phyloP scores from a whole-genome alignment of 768 basidiomycete genomes.

The Rubroboletus satanas region DNA sequence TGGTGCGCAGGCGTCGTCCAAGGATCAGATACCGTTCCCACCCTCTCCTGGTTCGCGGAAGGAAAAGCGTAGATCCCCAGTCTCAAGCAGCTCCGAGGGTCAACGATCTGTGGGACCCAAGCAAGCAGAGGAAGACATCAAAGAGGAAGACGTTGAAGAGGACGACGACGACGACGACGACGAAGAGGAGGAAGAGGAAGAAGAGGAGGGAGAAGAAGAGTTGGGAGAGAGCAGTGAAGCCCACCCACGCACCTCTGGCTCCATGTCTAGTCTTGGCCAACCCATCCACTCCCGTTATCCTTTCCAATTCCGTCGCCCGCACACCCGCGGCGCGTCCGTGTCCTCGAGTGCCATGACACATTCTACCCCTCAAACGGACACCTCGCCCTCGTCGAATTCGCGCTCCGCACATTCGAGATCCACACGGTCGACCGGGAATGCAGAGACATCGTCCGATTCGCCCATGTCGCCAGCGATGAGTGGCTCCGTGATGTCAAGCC shows the following conservation, averaged over 20 bases:
- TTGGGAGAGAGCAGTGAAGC: constrained; percentile 44
- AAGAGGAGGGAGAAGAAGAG: constrained; percentile 36
- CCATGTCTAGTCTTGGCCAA: constrained; percentile 82
- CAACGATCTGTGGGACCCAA: constrained; percentile 30
- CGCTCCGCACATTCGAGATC: constrained; percentile 40
- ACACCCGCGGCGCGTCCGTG: constrained; percentile 39
- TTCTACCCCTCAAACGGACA: constrained; percentile 35
- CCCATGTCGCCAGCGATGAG: constrained; percentile 44
- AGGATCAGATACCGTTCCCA: constrained; percentile 74
- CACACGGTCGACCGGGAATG: constrained; percentile 62
- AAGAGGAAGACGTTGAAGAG: constrained; percentile 16
- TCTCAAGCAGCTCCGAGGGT: constrained; percentile 27
- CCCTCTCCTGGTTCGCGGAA: constrained; percentile 49
- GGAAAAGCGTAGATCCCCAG: constrained; percentile 33
- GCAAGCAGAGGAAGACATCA: constrained; percentile 22
- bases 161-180: too few species aligned
- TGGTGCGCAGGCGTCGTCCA: constrained; percentile 57
- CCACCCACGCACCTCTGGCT: constrained; percentile 67
- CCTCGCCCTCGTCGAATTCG: constrained; percentile 37
- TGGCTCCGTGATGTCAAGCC: constrained; percentile 36
- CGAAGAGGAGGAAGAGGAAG: constrained; percentile 44
- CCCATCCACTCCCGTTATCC: constrained; percentile 69
- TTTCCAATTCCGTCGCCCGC: constrained; percentile 55
- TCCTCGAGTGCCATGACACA: constrained; percentile 43
- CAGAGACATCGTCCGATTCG: constrained; percentile 54